Base-by-base conservation (phyloP, 2,329 filamentous ascomycete species). In the Macrophomina tecta region DNA sequence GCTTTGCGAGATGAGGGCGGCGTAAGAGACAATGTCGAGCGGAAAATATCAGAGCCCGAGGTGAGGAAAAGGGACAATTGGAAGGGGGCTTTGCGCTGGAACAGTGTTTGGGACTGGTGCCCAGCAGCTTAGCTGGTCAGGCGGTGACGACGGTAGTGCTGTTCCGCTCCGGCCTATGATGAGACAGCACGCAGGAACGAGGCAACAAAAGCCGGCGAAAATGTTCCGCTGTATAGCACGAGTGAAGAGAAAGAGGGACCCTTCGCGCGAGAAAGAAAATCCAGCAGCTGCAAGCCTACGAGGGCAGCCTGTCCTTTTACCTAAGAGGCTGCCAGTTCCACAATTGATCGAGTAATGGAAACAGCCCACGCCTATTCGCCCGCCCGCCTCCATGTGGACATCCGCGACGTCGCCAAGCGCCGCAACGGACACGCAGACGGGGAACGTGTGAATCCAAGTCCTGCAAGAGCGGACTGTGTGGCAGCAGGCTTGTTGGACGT, bases 261-360 rank as follows among this genome's bases (percentile, higher is more conserved):
- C 12, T 23, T 18, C 49, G 16, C 28, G 42, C 42, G 23, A 30
- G 12, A 11, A 36, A 34, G 38, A 61, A 62, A 62, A 49, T 34
- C 42, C 12, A 23, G 58, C 49, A 62, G 58, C 42, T 62, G 58
- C 45, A 62, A 62, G 30, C 58, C 58, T 62, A 49, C 58, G 58
- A 62, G 48, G 58, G 58, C 58, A 62, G 58, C 58, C 58, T 62
- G 58, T 38, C 32, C 18, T 62, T 66, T 60, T 52, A 61, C 46
- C 52, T 61, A 61, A 66, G 55, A 66, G 64, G 46, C 55, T 61
- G 53, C 53, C 48, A 38, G 64, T 61, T 61, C 61, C 61, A 53
- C 64, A 66, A 51, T 66, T 66, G 65, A 67, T 67, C 65, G 65
- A 67, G 65, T 67, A 67, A 67, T 67, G 56, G 65, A 67, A 67